These are phyloP conservation scores for Malus sylvestris DNA, from an alignment of 306 rosid genomes.

Conservation along the genomic window DNA sequence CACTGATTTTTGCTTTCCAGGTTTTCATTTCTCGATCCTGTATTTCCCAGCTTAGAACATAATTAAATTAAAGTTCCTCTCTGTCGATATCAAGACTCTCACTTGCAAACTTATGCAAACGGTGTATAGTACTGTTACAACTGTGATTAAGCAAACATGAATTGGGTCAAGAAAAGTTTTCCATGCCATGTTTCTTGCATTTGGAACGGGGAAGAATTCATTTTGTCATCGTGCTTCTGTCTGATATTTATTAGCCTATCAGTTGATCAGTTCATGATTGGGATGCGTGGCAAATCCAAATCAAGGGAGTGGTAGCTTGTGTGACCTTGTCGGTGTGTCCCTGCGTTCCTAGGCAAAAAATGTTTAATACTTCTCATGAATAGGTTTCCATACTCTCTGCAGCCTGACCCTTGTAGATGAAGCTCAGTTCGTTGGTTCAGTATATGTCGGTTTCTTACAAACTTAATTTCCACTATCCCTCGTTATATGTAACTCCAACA, in stretches of 20 bases:
- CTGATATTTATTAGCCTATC: neutral
- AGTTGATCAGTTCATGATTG: neutral
- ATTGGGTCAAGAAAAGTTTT: neutral
- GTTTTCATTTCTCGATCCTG: neutral
- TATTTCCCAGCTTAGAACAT: neutral
- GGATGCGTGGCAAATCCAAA: neutral
- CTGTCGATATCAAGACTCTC: neutral
- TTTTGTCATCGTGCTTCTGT: neutral
- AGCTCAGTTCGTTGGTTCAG: neutral
- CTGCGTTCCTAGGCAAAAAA: neutral
- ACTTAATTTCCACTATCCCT: neutral
- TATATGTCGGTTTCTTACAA: neutral
- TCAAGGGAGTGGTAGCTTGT: neutral
- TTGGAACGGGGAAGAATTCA: neutral
- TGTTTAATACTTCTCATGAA: neutral
- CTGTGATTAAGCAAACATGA: neutral
- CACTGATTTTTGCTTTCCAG: slow-evolving; percentile 15
- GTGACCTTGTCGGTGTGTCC: neutral
- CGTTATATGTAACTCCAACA: neutral
- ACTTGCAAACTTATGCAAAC: neutral
- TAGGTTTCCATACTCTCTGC: neutral
- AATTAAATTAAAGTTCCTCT: neutral
- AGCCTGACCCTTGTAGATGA: neutral
- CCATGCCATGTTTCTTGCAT: neutral
- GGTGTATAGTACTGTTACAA: neutral